A percentile compares a stretch with the other conserved stretches of the same genome.
Evolutionary conservation across 2,329 filamentous ascomycete genomes (phyloP).

Genomic region (Clarireedia hainanense): DNA sequence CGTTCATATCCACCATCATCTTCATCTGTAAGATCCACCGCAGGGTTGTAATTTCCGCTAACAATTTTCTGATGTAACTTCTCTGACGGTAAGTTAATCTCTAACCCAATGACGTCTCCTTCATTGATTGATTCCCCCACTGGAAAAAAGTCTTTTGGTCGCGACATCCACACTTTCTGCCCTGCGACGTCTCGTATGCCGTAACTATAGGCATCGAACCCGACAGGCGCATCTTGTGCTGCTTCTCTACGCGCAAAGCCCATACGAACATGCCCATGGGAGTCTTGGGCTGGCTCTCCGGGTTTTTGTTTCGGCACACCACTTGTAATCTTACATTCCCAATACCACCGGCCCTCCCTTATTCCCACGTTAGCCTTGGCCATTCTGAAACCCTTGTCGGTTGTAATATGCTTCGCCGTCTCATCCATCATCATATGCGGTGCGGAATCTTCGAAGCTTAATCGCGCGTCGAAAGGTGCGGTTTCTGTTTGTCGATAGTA

Average conservation of each 20-base stretch:
- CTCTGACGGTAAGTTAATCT: constrained; percentile 84
- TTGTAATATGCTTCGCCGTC: constrained; percentile 69
- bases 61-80: constrained; percentile 82
- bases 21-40: constrained; percentile 59
- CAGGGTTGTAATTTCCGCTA: constrained; percentile 78
- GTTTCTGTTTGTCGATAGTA: constrained; percentile 87
- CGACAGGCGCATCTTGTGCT: constrained; percentile 73
- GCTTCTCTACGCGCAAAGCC: constrained; percentile 81
- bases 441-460: constrained; percentile 90
- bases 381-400: constrained; percentile 88
- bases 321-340: constrained; percentile 82
- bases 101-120: constrained; percentile 88
- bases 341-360: constrained; percentile 85
- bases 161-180: constrained; percentile 87
- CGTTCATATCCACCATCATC: constrained; percentile 44
- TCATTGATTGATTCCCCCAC: constrained; percentile 72
- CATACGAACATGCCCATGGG: constrained; percentile 61
- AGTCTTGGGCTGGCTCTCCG: constrained; percentile 17
- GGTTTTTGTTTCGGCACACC: constrained; percentile 48
- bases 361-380: constrained; percentile 84
- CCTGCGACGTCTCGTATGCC: constrained; percentile 83
- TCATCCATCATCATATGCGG: constrained; percentile 77
- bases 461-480: constrained; percentile 71
- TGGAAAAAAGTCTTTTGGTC: constrained; percentile 83
- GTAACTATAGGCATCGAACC: constrained; percentile 89